These are phyloP conservation scores for Mycena chlorophos DNA, from an alignment of 768 basidiomycete genomes.

Conservation along the genomic window DNA sequence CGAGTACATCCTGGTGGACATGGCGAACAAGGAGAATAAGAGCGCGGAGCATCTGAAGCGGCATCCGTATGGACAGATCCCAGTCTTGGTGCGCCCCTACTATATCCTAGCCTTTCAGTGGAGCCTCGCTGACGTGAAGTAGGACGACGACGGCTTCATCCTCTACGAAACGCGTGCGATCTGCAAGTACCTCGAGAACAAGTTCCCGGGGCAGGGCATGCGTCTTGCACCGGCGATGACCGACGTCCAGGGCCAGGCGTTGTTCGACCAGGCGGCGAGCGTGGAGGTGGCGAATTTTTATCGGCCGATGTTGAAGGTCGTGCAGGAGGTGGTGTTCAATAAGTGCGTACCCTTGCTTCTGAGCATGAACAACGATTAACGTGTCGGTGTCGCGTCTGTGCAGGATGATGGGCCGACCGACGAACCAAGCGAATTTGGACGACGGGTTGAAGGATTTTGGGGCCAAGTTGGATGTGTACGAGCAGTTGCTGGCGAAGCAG, in stretches of 20 bases:
- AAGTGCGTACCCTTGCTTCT: conserved; percentile 25
- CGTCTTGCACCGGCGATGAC: conserved; percentile 35
- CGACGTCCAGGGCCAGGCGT: conserved; percentile 23
- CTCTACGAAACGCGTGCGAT: conserved; percentile 53
- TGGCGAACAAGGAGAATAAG: conserved; percentile 38
- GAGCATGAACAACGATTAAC: background rate
- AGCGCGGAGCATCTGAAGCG: conserved; percentile 27
- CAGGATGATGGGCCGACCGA: conserved; percentile 20
- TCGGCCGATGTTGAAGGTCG: conserved; percentile 35
- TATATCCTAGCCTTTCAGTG: background rate
- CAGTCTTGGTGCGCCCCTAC: conserved; percentile 33
- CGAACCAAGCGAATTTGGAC: conserved; percentile 33
- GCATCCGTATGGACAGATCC: conserved; percentile 54
- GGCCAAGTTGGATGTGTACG: conserved; percentile 42
- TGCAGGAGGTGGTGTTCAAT: conserved; percentile 44
- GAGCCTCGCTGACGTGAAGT: background rate
- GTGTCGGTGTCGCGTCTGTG: background rate
- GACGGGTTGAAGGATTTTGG: conserved; percentile 25
- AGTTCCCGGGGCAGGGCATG: conserved; percentile 41
- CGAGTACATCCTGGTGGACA: conserved; percentile 38
- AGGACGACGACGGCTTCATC: conserved; percentile 49
- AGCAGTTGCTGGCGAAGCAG: conserved; percentile 44
- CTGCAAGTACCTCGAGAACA: conserved; percentile 43
- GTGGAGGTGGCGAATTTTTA: conserved; percentile 48
- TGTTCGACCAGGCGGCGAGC: conserved; percentile 37